Evolutionary conservation across 805 yeast species (phyloP).

Genomic region (Suhomyces sp.): DNA sequence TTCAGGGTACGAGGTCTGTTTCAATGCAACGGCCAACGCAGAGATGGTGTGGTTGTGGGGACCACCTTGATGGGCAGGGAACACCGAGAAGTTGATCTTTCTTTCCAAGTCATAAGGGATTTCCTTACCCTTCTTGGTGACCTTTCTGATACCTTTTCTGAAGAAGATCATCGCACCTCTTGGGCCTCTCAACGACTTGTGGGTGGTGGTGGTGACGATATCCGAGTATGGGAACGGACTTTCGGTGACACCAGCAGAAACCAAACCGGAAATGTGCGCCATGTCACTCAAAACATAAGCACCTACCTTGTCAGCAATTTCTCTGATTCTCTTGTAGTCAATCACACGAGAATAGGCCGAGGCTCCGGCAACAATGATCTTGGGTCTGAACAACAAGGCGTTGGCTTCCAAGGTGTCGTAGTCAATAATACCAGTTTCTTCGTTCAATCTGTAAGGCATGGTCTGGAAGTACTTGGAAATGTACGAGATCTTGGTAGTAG

Average conservation of each 20-base stretch:
- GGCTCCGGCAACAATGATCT: constrained; percentile 95
- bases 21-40: constrained; percentile 94
- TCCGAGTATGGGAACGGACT: constrained; percentile 97
- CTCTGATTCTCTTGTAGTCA: constrained; percentile 94
- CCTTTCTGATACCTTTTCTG: constrained; percentile 91
- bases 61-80: constrained; percentile 99
- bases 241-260: constrained; percentile 93
- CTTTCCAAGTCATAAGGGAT: constrained; percentile 86
- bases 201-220: constrained; percentile 97
- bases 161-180: constrained; percentile 99
- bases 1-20: constrained; percentile 89
- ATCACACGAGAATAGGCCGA: constrained; percentile 96
- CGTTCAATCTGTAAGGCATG: constrained; percentile 95
- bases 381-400: constrained; percentile 91
- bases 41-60: constrained; percentile 99
- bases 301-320: constrained; percentile 95
- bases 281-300: constrained; percentile 95
- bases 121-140: constrained; percentile 91
- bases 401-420: constrained; percentile 92
- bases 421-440: constrained; percentile 91
- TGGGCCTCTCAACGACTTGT: constrained; percentile 98
- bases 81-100: constrained; percentile 95
- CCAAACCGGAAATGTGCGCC: constrained; percentile 97
- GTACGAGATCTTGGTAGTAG: constrained; percentile 87
- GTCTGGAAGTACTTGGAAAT: constrained; percentile 97